Conservation (phyloP, 2,329 filamentous ascomycete species). For the Penicillium sp. region DNA sequence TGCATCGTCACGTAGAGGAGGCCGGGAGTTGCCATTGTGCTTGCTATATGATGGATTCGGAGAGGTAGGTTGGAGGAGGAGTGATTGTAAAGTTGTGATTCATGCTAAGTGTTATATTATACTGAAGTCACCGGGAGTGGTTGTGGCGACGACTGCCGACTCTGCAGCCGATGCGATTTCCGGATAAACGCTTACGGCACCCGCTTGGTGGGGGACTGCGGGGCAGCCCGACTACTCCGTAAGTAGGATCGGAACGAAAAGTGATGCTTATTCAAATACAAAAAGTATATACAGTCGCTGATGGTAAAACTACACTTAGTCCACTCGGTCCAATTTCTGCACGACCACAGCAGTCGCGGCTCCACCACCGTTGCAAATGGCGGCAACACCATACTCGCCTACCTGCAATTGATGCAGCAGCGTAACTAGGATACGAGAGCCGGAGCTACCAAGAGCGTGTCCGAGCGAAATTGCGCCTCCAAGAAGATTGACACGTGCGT, state of each 20-base stretch:
- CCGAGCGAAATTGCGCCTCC: conserved; percentile 92
- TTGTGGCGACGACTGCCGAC: conserved; percentile 22
- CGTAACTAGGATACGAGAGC: conserved; percentile 86
- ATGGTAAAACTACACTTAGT: conserved; percentile 29
- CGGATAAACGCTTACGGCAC: conserved; percentile 17
- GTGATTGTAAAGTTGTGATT: background rate
- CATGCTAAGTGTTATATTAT: conserved; percentile 4
- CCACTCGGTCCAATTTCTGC: conserved; percentile 70
- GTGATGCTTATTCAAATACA: background rate
- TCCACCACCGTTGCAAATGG: conserved; percentile 96
- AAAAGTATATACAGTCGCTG: conserved; percentile 3
- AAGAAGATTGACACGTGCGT: conserved; percentile 81
- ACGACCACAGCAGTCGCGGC: conserved; percentile 91
- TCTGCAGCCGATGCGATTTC: conserved; percentile 17
- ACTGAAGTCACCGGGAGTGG: conserved; percentile 6
- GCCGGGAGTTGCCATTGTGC: conserved; percentile 57
- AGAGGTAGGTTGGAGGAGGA: background rate
- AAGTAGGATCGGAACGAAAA: background rate
- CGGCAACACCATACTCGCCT: conserved; percentile 92
- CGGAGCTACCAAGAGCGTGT: conserved; percentile 91
- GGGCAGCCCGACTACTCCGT: background rate
- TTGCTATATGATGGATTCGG: background rate
- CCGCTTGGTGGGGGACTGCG: background rate
- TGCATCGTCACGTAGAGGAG: conserved; percentile 89
- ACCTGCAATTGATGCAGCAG: conserved; percentile 88